These are phyloP conservation scores for Lentinula guzmanii DNA, from an alignment of 768 basidiomycete species.

Conservation along the genomic window DNA sequence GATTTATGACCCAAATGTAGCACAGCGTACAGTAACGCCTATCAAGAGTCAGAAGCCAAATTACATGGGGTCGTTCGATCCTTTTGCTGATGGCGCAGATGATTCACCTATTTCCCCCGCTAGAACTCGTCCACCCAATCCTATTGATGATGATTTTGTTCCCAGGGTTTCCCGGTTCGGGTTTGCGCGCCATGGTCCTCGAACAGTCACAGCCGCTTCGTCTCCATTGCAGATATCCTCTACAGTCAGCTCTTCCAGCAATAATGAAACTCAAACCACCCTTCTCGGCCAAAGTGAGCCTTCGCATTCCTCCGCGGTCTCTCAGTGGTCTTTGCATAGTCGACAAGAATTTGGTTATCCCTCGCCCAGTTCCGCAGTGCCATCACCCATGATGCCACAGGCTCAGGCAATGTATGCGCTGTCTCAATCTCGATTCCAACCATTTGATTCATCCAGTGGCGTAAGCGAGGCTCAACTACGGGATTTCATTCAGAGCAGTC, in stretches of 20 bases:
- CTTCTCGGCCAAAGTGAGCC: conserved; percentile 19
- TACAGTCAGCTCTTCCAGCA: conserved; percentile 41
- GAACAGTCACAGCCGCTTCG: conserved; percentile 46
- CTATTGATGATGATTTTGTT: conserved; percentile 51
- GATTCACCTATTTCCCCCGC: conserved; percentile 32
- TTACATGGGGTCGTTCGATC: conserved; percentile 77
- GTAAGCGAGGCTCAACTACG: conserved; percentile 75
- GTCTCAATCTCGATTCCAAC: conserved; percentile 44
- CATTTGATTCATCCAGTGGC: conserved; percentile 34
- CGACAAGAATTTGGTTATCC: conserved; percentile 39
- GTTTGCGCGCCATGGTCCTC: conserved; percentile 64
- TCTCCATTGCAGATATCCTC: conserved; percentile 56
- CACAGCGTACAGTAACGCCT: conserved; percentile 28
- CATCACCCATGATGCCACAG: conserved; percentile 44
- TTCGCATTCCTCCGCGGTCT: conserved; percentile 25
- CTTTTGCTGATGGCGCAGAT: conserved; percentile 61
- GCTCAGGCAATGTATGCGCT: conserved; percentile 31
- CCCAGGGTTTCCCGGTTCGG: conserved; percentile 76
- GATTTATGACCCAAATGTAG: conserved; percentile 48
- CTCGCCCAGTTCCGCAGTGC: conserved; percentile 29
- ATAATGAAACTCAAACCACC: conserved; percentile 40
- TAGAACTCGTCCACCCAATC: conserved; percentile 26
- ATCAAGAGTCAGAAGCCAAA: conserved; percentile 43
- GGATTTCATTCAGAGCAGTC: conserved; percentile 68
- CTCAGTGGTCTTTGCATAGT: conserved; percentile 38